A percentile compares a stretch with the other conserved stretches of the same genome.
These are phyloP conservation scores for Pichia kudriavzevii DNA, from an alignment of 1,139 yeast species.

Conservation along the genomic window DNA sequence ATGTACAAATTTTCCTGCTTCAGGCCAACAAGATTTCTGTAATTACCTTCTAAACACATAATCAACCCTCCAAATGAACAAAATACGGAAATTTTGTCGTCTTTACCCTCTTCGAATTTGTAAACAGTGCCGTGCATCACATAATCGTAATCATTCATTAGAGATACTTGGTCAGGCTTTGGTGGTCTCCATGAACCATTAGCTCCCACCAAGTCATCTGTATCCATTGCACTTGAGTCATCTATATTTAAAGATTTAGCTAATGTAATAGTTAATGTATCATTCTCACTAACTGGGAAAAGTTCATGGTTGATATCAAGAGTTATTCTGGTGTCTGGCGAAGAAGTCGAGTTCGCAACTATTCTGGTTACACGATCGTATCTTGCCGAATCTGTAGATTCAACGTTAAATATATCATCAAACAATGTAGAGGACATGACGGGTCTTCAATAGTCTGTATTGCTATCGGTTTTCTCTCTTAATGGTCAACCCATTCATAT, in stretches of 20 bases:
- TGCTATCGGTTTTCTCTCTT: background rate
- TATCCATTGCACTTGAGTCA: conserved; percentile 30
- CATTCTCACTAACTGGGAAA: conserved; percentile 75
- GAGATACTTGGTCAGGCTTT: conserved; percentile 68
- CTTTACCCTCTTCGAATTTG: conserved; percentile 81
- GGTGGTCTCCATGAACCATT: conserved; percentile 92
- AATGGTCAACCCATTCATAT: too few species aligned
- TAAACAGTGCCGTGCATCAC: conserved; percentile 98
- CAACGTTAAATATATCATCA: conserved; percentile 87
- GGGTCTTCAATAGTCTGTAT: too few species aligned
- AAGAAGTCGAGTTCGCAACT: conserved; percentile 80
- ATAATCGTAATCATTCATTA: conserved; percentile 96
- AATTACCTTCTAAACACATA: conserved; percentile 91
- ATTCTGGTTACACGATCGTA: conserved; percentile 90
- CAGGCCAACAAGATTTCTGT: conserved; percentile 77
- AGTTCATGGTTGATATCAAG: conserved; percentile 89
- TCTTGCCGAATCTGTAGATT: conserved; percentile 79
- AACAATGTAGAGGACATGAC: conserved; percentile 85
- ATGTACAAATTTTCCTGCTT: conserved; percentile 93
- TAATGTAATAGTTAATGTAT: conserved; percentile 79
- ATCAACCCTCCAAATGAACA: conserved; percentile 94
- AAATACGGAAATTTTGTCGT: conserved; percentile 72
- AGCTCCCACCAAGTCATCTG: conserved; percentile 38
- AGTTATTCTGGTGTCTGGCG: conserved; percentile 75
- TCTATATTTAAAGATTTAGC: conserved; percentile 65